Conservation (phyloP, 2,329 filamentous ascomycete genomes). For the Epicoccum sorghinum region DNA sequence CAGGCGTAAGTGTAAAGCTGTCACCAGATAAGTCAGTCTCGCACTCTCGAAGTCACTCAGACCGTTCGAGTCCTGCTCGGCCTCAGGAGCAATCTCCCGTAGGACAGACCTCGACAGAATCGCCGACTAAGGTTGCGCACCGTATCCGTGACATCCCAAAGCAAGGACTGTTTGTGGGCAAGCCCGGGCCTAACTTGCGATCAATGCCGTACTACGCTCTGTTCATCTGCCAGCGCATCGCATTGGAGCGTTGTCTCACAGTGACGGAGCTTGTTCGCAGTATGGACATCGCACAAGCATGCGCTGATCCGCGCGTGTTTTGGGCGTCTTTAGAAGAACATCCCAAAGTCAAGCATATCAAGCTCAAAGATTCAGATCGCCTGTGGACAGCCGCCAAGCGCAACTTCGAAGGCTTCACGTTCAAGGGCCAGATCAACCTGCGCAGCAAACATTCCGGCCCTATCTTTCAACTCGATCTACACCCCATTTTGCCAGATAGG, state of each 20-base stretch:
- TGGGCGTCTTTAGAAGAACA: slow-evolving; percentile 24
- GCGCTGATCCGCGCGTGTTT: slow-evolving; percentile 24
- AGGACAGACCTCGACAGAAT: slow-evolving; percentile 6
- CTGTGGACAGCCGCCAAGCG: slow-evolving; percentile 35
- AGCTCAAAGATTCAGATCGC: slow-evolving; percentile 20
- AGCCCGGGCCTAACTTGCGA: slow-evolving; percentile 13
- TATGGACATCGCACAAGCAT: slow-evolving; percentile 12
- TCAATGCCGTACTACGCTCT: slow-evolving; percentile 38
- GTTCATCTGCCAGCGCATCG: slow-evolving; percentile 42
- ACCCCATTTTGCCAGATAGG: slow-evolving; percentile 34
- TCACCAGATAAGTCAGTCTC: background rate
- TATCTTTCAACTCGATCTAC: slow-evolving; percentile 34
- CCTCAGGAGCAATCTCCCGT: background rate
- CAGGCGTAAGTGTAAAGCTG: background rate
- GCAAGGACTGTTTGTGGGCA: slow-evolving; percentile 37
- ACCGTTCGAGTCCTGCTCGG: background rate
- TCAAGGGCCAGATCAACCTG: slow-evolving; percentile 40
- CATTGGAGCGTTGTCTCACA: slow-evolving; percentile 19
- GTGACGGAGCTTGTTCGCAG: slow-evolving; percentile 23
- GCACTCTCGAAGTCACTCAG: background rate
- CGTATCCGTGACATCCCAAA: slow-evolving; percentile 37
- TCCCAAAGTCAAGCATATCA: background rate
- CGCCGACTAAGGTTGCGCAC: slow-evolving; percentile 25
- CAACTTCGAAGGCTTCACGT: slow-evolving; percentile 37
- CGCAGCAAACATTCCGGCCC: slow-evolving; percentile 20